phyloP scores from a whole-genome alignment of 2,329 filamentous ascomycete genomes.

The Hymenoscyphus occultus region DNA sequence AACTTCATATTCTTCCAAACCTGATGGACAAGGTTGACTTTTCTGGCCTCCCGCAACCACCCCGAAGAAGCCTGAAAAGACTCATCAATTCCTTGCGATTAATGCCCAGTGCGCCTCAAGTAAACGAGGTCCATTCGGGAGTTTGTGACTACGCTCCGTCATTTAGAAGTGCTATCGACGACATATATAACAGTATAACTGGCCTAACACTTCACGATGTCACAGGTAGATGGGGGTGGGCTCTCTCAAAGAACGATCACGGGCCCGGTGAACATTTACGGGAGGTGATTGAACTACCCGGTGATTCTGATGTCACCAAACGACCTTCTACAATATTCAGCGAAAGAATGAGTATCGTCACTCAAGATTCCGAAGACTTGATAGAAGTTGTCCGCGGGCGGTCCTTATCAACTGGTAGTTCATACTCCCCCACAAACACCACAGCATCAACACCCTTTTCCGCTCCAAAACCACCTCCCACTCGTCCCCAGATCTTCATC shows the following conservation, averaged over 20 bases:
- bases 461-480: constrained; percentile 1
- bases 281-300: constrained; percentile 22
- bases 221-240: constrained; percentile 49
- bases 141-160: constrained; percentile 50
- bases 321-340: constrained; percentile 17
- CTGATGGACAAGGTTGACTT: constrained; percentile 37
- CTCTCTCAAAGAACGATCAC: constrained; percentile 41
- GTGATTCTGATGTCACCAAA: constrained; percentile 6
- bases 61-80: constrained; percentile 44
- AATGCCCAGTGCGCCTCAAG: constrained; percentile 45
- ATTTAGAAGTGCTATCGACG: constrained; percentile 47
- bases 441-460: background rate
- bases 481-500: constrained; percentile 10
- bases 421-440: constrained; percentile 9
- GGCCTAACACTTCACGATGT: constrained; percentile 50
- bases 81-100: constrained; percentile 44
- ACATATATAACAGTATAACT: constrained; percentile 50
- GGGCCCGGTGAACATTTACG: constrained; percentile 12
- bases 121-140: constrained; percentile 35
- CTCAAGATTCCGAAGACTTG: constrained; percentile 43
- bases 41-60: constrained; percentile 27
- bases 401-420: constrained; percentile 12
- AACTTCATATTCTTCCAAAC: constrained; percentile 44
- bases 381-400: constrained; percentile 26
- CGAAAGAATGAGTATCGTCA: constrained; percentile 39